Evolutionary conservation across 352 stramenopile species (phyloP), one percentile per base, ranked within the genome.

Genomic region (Blastocystis sp.): DNA sequence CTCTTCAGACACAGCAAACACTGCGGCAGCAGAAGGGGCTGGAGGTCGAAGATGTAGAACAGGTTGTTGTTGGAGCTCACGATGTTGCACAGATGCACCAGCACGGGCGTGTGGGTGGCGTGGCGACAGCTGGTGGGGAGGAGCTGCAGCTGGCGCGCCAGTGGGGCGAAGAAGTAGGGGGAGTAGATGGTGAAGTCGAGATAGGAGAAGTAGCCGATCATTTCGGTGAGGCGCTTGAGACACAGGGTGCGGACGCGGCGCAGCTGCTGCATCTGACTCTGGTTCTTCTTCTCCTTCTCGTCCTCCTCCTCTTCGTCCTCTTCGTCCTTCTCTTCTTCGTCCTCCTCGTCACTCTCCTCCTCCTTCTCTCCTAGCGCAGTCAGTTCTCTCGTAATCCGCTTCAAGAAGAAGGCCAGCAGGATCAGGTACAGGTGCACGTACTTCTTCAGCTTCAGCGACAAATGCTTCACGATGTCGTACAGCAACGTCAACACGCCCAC

Each of bases 101-200:
- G 34, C 59, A 54, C 34, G 11, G 74, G 74, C 42, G 74, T 3
- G 2, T 84, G 65, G 24, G n/a, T 69, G 2, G 74, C 17, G 14
- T 42, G 38, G 14, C 17, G 34, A 10, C 54, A 62, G 19, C n/a
- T 54, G 9, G 34, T 24, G 2, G 74, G 74, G 21, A 84, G 61
- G 28, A 28, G 24, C 2, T 66, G 14, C 28, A 84, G 61, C 34
- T 69, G 28, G 0, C 34, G 38, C 34, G 74, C 48, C 14, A 84
- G 54, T 52, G 74, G 48, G 48, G 74, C 42, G 52, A 84, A 84
- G 74, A 68, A 84, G 28, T 84, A 84, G 57, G 52, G 24, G 19
- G 74, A 66, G 28, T 84, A 84, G 3, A 84, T 24, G 14, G 74
- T n/a, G 21, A 59, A 84, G 19, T 66, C 24, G 4, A 84, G n/a